phyloP scores from a whole-genome alignment of 2,329 filamentous ascomycete species.

The Colletotrichum sansevieriae region DNA sequence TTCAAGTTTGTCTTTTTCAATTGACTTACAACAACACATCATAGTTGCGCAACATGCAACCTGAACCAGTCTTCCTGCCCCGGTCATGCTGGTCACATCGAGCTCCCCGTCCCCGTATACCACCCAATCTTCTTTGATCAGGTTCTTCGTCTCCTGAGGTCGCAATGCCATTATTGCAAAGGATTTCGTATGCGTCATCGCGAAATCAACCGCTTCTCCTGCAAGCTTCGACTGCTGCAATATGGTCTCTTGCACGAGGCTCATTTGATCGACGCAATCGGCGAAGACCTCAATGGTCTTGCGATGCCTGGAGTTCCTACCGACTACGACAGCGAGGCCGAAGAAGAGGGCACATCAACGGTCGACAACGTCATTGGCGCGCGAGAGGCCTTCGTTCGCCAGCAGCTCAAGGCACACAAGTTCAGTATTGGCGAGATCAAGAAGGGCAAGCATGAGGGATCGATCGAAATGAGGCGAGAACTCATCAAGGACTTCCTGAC shows the following conservation, averaged over 20 bases:
- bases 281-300: constrained; percentile 61
- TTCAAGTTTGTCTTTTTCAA: constrained; percentile 12
- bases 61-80: constrained; percentile 85
- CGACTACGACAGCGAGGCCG: constrained; percentile 70
- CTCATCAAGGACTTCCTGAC: constrained; percentile 86
- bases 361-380: constrained; percentile 67
- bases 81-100: constrained; percentile 94
- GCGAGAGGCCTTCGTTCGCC: constrained; percentile 77
- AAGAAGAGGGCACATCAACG: constrained; percentile 70
- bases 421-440: constrained; percentile 62
- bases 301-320: constrained; percentile 51
- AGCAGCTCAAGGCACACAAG: constrained; percentile 73
- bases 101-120: constrained; percentile 92
- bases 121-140: constrained; percentile 98
- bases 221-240: constrained; percentile 87
- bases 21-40: constrained; percentile 42
- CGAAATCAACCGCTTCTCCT: constrained; percentile 82
- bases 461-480: constrained; percentile 79
- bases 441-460: constrained; percentile 84
- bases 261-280: constrained; percentile 66
- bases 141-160: constrained; percentile 84
- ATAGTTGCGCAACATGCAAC: constrained; percentile 92
- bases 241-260: constrained; percentile 83
- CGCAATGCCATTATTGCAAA: constrained; percentile 92
- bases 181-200: constrained; percentile 83